phyloP scores from a whole-genome alignment of 2,329 filamentous ascomycete species.

The Geosmithia putterillii region DNA sequence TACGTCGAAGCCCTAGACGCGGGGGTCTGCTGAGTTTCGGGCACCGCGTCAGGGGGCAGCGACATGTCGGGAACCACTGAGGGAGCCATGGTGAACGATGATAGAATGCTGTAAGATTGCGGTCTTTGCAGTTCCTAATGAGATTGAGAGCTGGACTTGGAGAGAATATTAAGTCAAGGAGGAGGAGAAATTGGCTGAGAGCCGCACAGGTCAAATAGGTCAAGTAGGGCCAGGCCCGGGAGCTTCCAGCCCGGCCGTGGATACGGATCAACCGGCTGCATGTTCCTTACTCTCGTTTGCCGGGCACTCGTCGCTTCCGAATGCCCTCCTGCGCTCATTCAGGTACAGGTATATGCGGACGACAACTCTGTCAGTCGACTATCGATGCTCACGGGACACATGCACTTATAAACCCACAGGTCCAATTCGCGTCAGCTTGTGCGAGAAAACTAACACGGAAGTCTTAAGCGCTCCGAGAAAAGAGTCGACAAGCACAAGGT shows the following conservation, averaged over 20 bases:
- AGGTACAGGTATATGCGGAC: no score
- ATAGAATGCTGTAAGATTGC: no score
- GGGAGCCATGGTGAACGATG: constrained; percentile 12
- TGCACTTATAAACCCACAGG: neutral
- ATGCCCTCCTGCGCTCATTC: no score
- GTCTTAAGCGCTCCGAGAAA: neutral
- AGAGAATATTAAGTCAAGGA: neutral
- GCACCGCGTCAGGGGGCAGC: constrained; percentile 12
- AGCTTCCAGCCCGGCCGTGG: no score
- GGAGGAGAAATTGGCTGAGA: neutral
- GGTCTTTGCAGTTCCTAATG: neutral
- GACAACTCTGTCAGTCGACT: neutral
- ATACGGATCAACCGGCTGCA: no score
- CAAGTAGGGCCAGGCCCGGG: no score
- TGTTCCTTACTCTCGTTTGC: neutral
- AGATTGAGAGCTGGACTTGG: neutral
- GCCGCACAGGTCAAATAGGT: neutral
- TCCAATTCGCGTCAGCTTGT: neutral
- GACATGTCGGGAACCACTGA: constrained; percentile 15
- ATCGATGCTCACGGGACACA: neutral
- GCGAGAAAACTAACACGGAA: neutral
- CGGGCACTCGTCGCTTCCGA: neutral
- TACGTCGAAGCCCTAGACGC: constrained; percentile 12
- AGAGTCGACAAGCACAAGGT: no score
- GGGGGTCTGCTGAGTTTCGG: constrained; percentile 17